Evolutionary conservation across 2,329 filamentous ascomycete species (phyloP).

Genomic region (Scedosporium aurantiacum): DNA sequence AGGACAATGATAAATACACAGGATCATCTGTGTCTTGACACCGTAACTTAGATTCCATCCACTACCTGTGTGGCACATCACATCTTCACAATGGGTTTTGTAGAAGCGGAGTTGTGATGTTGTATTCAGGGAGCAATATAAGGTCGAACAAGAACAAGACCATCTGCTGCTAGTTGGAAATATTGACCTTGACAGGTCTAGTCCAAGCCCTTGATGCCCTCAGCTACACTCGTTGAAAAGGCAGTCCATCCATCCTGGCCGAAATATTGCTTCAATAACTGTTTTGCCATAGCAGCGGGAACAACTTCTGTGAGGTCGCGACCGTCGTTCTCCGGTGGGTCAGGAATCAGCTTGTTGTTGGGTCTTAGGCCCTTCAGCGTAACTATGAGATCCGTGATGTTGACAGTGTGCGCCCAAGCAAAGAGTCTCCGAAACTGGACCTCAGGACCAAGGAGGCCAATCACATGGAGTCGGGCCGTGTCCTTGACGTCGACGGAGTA

Average conservation of each 20-base stretch:
- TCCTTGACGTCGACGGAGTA: not conserved
- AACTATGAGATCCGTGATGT: conserved; percentile 8
- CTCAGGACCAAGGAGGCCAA: not conserved
- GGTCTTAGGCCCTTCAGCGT: conserved; percentile 6
- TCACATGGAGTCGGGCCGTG: not conserved
- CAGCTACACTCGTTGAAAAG: conserved; percentile 8
- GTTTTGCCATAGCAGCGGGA: conserved; percentile 7
- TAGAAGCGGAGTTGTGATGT: no score
- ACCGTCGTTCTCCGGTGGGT: conserved; percentile 5
- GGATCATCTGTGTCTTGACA: no score
- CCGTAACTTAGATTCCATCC: no score
- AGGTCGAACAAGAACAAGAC: no score
- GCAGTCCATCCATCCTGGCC: conserved; percentile 7
- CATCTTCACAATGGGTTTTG: no score
- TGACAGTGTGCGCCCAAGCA: not conserved
- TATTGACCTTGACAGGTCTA: no score
- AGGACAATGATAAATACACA: no score
- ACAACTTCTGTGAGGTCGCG: conserved; percentile 8
- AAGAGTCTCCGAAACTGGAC: not conserved
- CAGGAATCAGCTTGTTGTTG: conserved; percentile 10
- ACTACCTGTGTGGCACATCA: no score
- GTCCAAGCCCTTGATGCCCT: conserved; percentile 7
- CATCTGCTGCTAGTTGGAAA: no score
- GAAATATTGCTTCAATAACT: conserved; percentile 9
- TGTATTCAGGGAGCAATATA: no score